Evolutionary conservation across 1,139 yeast genomes (phyloP).

Genomic region (Saccharomyces hybrid): DNA sequence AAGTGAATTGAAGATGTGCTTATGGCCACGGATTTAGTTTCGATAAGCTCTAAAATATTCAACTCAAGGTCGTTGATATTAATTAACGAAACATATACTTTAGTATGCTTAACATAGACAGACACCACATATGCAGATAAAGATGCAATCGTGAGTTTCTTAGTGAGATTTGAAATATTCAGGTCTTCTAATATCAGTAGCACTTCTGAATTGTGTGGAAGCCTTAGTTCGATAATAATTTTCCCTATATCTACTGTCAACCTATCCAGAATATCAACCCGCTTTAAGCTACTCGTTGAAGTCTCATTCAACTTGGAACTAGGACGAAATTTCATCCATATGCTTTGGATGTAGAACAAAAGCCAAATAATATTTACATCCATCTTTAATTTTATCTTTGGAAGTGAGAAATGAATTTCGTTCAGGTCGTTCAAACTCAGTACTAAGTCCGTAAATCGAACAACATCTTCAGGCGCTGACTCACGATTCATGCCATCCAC

Average conservation of each 20-base stretch:
- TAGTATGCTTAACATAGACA: slow-evolving; percentile 20
- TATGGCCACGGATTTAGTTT: slow-evolving; percentile 7
- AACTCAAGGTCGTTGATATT: slow-evolving; percentile 12
- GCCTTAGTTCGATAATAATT: slow-evolving; percentile 17
- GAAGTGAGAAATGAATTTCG: slow-evolving; percentile 10
- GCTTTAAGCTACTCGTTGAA: slow-evolving; percentile 1
- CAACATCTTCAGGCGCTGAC: slow-evolving; percentile 13
- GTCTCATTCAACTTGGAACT: not conserved
- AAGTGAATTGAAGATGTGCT: slow-evolving; percentile 16
- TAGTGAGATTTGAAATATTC: slow-evolving; percentile 3
- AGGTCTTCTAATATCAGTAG: slow-evolving; percentile 13
- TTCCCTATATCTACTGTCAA: slow-evolving; percentile 12
- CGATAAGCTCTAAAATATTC: slow-evolving; percentile 4
- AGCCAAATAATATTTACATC: slow-evolving; percentile 30
- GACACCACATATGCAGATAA: slow-evolving; percentile 21
- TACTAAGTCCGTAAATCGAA: slow-evolving; percentile 13
- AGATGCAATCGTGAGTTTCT: slow-evolving; percentile 7
- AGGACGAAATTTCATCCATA: slow-evolving; percentile 6
- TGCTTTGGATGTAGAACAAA: slow-evolving; percentile 14
- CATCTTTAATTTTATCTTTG: slow-evolving; percentile 16
- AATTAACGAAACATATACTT: slow-evolving; percentile 20
- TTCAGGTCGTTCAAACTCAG: slow-evolving; percentile 1
- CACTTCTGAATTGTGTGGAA: slow-evolving; percentile 24
- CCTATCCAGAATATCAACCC: slow-evolving; percentile 4
- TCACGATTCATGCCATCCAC: slow-evolving; percentile 14